These are phyloP conservation scores for Miscanthus lutarioriparius DNA, from an alignment of 176 grass and related monocot species.

Conservation along the genomic window DNA sequence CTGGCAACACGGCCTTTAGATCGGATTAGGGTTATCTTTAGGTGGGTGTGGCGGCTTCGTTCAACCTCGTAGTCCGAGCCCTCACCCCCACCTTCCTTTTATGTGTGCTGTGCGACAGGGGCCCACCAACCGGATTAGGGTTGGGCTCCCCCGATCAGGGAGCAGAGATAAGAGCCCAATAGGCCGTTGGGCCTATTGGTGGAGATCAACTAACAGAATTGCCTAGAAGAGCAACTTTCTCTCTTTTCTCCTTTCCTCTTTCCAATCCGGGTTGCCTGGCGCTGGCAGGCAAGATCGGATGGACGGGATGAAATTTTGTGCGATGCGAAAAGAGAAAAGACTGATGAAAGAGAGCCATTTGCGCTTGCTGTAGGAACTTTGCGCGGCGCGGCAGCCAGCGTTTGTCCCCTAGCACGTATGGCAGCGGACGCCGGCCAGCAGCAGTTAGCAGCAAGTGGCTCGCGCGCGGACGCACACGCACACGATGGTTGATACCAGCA, in stretches of 20 bases:
- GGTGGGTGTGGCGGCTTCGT: no score
- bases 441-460: background rate
- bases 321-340: background rate
- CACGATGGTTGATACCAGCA: background rate
- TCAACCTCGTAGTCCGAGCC: no score
- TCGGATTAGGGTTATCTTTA: no score
- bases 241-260: background rate
- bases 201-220: no score
- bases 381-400: background rate
- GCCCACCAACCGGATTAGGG: no score
- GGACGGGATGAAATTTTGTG: background rate
- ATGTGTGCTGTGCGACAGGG: no score
- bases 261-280: background rate
- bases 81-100: no score
- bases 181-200: no score
- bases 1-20: no score
- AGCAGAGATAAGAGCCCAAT: no score
- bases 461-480: background rate
- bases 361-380: background rate
- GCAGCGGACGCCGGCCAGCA: background rate
- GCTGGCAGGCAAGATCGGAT: background rate
- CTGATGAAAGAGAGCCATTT: background rate
- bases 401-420: conserved; percentile 24
- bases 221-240: conserved; percentile 16
- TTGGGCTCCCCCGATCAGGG: no score